Base-by-base conservation (phyloP, 176 grass and related monocot genomes). In the Rhynchospora tenuis region DNA sequence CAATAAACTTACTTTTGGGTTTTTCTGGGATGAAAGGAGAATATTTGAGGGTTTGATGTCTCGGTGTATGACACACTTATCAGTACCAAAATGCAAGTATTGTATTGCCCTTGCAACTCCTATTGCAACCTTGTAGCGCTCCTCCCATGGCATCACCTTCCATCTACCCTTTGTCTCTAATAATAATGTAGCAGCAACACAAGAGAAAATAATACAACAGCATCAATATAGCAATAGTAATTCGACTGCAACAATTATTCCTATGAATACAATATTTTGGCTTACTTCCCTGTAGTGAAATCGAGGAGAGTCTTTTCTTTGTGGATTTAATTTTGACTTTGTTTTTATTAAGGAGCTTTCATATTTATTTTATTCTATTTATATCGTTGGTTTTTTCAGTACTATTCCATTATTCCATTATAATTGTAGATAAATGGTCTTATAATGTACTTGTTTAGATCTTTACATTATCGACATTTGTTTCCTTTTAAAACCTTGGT, bases 41-140 rank as follows among this genome's bases (percentile, higher is more conserved):
- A 90, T 90, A 78, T 90, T 90, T 74, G 88, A 90, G 22, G 88
- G 81, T 74, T 90, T 90, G 80, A 90, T 90, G 43, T 90, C 88
- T 79, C 88, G 85, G 63, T 90, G 88, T 22, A 90, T 80, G 1
- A 90, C 63, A 73, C 88, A 90, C 56, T 80, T 90, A 50, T 87
- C 81, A 3, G 73, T 81, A 69, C 84, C 88, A 45, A 73, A 81
- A 61, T 90, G 88, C 57, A 90, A 51, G 73, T 86, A 90, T 31
- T 86, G 81, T 26, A 90, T 26, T 6, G 88, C 88, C 31, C 44
- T 85, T 47, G 88, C 88, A 28, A 87, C 63, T 51, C 85, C 88
- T 42, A 87, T 47, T 11, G 88, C 88, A 55, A 87, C 88, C 54
- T 90, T 86, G 72, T 90, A 90, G 13, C 88, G 77, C 80, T 80